Evolutionary conservation across 1,284 basidiomycete species (phyloP), one percentile per base, ranked within the genome.

Genomic region (Ceratobasidium sp.): DNA sequence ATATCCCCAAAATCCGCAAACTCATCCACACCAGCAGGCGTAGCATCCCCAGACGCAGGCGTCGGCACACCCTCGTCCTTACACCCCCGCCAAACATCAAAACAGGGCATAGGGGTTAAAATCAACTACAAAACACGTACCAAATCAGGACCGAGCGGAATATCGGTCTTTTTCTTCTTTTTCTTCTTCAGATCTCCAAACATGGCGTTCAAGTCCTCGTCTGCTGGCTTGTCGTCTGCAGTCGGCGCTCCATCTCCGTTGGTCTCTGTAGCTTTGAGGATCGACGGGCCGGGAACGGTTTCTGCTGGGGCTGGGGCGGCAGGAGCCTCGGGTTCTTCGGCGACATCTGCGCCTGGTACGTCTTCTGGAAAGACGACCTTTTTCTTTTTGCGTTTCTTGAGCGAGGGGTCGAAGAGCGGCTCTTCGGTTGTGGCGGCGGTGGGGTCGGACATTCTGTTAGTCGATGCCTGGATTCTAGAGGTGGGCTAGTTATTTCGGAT

Each of bases 111-210:
- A 31, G 53, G 53, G 39, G 31, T 6, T 29, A 59, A 1, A 16
- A 9, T 31, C 58, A 34, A 37, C 29, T 37, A 43, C 14, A 14
- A 31, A 58, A 29, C 41, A 85, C 90, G 78, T 81, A 93, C 93
- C 73, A 94, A 84, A 81, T 95, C 94, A 80, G 94, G 84, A 81
- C 95, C 94, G 80, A 93, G 86, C 4, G 91, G 92, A 73, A 95
- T 91, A 76, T 93, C 92, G 82, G 93, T 94, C 86, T 95, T 94
- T 85, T 93, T 94, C 84, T 82, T 82, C 74, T 94, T 95, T 83
- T 95, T 95, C 86, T 95, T 95, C 87, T 95, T 95, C 80, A 94
- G 80, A 80, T 93, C 93, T 6, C 90, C 93, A 80, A 95, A 95
- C 88, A 95, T 91, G 66, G 91, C 88, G 79, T 92, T 91, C 80